Evolutionary conservation across 2,329 filamentous ascomycete genomes (phyloP).

Genomic region (Tolypocladium endophyticum): DNA sequence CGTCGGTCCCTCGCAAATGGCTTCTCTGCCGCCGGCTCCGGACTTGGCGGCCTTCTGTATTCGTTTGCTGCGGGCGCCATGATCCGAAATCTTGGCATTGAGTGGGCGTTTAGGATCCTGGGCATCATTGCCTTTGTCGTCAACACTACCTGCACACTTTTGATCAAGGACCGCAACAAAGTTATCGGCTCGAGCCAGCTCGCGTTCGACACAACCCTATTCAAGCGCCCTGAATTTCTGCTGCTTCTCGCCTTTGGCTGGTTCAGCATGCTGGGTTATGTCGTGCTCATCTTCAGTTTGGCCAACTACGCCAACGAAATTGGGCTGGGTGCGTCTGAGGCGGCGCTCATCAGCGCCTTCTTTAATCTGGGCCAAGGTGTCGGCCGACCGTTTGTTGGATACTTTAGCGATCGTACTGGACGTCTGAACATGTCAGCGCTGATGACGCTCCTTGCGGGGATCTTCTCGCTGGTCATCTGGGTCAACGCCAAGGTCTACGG

Average conservation of each 20-base stretch:
- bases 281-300: constrained; percentile 66
- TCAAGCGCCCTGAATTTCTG: constrained; percentile 51
- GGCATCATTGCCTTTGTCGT: constrained; percentile 54
- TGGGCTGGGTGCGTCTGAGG: constrained; percentile 56
- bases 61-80: constrained; percentile 58
- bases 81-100: constrained; percentile 51
- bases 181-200: constrained; percentile 55
- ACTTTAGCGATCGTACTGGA: constrained; percentile 59
- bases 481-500: constrained; percentile 53
- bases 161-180: constrained; percentile 64
- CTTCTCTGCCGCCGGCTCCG: constrained; percentile 57
- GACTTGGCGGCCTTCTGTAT: constrained; percentile 64
- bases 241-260: constrained; percentile 58
- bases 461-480: constrained; percentile 64
- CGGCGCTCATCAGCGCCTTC: constrained; percentile 60
- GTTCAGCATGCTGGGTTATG: constrained; percentile 63
- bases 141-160: constrained; percentile 50
- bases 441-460: constrained; percentile 52
- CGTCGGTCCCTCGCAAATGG: constrained; percentile 60
- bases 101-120: constrained; percentile 57
- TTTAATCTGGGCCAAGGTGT: constrained; percentile 59
- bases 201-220: constrained; percentile 54
- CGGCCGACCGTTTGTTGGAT: constrained; percentile 62
- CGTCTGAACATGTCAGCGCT: constrained; percentile 61
- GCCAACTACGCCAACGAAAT: constrained; percentile 62